phyloP scores from a whole-genome alignment of 23 red algal species.

The Agarophyton chilense region DNA sequence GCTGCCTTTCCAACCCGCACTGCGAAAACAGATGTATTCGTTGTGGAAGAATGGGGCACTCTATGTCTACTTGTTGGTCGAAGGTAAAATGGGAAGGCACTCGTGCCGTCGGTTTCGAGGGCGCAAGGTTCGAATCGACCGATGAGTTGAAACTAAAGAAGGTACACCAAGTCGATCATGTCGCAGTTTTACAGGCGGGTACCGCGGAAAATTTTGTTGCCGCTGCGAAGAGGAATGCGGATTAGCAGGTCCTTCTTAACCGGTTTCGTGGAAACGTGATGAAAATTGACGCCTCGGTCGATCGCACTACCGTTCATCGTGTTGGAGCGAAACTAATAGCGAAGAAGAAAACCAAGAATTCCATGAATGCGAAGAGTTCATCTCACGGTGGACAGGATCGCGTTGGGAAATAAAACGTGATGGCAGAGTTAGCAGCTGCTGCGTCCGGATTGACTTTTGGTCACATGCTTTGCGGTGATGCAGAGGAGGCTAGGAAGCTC shows the following conservation, averaged over 20 bases:
- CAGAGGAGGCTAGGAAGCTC: constrained; percentile 5
- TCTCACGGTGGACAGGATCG: not conserved
- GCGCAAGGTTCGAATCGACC: not conserved
- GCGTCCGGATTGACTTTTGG: too few relatives aligned
- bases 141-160: not conserved
- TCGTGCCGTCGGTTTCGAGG: not conserved
- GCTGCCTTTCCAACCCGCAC: not conserved
- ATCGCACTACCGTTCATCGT: not conserved
- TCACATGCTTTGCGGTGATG: constrained; percentile 34
- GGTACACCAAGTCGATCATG: not conserved
- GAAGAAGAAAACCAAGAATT: constrained; percentile 3
- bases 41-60: not conserved
- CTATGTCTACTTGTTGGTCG: not conserved
- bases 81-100: not conserved
- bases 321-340: not conserved
- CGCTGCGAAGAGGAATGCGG: too few relatives aligned
- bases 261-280: not conserved
- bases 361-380: not conserved
- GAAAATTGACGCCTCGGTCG: not conserved
- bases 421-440: not conserved
- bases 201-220: not conserved
- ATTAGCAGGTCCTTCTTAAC: not conserved
- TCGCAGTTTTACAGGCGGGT: not conserved
- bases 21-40: not conserved
- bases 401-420: constrained; percentile 22